Evolutionary conservation across 1,139 yeast genomes (phyloP).

Genomic region (Entelexis paramagnoliae): DNA sequence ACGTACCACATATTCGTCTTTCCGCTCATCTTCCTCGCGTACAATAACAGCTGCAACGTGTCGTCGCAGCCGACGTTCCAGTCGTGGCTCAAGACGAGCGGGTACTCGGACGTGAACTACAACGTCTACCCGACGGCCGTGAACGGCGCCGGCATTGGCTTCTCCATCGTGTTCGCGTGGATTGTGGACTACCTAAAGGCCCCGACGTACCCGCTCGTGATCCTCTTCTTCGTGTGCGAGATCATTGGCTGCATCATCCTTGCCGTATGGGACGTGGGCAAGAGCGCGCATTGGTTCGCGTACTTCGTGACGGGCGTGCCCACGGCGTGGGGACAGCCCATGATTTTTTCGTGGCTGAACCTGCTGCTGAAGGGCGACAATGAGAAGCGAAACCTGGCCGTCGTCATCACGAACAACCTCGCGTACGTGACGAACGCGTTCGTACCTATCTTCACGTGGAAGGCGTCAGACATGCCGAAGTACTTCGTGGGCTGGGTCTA

Average conservation of each 20-base stretch:
- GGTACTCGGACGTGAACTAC: conserved; percentile 36
- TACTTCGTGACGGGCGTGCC: conserved; percentile 44
- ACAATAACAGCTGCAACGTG: conserved; percentile 42
- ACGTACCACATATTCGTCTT: conserved; percentile 45
- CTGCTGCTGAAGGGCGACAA: conserved; percentile 39
- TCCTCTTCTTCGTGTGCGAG: conserved; percentile 33
- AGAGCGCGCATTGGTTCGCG: conserved; percentile 41
- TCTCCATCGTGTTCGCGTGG: conserved; percentile 37
- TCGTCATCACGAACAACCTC: conserved; percentile 42
- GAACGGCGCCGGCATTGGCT: conserved; percentile 39
- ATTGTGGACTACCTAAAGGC: conserved; percentile 41
- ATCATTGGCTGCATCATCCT: conserved; percentile 39
- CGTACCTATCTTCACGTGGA: conserved; percentile 41
- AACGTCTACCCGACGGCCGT: conserved; percentile 43
- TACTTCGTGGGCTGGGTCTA: conserved; percentile 44
- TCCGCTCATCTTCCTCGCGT: conserved; percentile 42
- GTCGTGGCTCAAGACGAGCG: conserved; percentile 44
- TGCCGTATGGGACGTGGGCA: conserved; percentile 41
- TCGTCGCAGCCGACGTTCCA: conserved; percentile 42
- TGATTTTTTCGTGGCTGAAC: conserved; percentile 50
- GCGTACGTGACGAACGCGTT: conserved; percentile 47
- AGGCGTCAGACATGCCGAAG: conserved; percentile 41
- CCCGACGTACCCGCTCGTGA: conserved; percentile 35
- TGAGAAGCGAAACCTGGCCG: conserved; percentile 43
- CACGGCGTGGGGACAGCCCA: conserved; percentile 38